Base-by-base conservation (phyloP, 192 early-diverging fungal genomes). In the Coemansia brasiliensis region DNA sequence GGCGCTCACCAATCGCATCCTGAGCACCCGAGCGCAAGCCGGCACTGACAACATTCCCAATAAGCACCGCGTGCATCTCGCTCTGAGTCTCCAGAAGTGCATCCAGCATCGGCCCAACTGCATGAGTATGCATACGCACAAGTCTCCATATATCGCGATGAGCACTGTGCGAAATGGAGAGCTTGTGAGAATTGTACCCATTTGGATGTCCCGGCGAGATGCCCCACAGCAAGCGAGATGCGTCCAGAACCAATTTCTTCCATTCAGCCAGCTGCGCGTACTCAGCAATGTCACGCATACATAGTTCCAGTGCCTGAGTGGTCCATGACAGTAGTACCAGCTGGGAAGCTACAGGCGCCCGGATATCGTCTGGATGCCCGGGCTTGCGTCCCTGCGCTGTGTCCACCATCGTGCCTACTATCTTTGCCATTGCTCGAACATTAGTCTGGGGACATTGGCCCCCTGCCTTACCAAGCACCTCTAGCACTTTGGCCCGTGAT, bases 281-380 rank as follows among this genome's bases (percentile, higher is more conserved):
- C 0, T 82, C 83, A 0, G 70, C 70, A 10, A 55, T 43, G 21
- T 80, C 52, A 20, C 86, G 60, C 8, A 44, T 46, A 38, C 65
- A 60, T 2, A 65, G 53, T 1, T 66, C 50, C 43, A 88, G 42
- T 20, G 87, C 59, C 35, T 72, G 16, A 56, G 85, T 78, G 20
- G 86, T 61, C 88, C 88, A 90, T 26, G 84, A 81, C 55, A 88
- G 76, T 46, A 88, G 52, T 27, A 81, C 80, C 57, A 89, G 84
- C 12, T 87, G 79, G 42, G 79, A 57, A 11, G 82, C 79, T 43
- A 83, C 80, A 44, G 86, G 62, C 44, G 85, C 80, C 26, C 72
- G 39, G 41, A 69, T 73, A 37, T 57, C 43, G 17, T 65, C 74
- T 22, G 69, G 63, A 22, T 71, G 52, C 17, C 37, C 49, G 24